Evolutionary conservation across 169 alveolate genomes (phyloP).

Genomic region (Eimeria falciformis): DNA sequence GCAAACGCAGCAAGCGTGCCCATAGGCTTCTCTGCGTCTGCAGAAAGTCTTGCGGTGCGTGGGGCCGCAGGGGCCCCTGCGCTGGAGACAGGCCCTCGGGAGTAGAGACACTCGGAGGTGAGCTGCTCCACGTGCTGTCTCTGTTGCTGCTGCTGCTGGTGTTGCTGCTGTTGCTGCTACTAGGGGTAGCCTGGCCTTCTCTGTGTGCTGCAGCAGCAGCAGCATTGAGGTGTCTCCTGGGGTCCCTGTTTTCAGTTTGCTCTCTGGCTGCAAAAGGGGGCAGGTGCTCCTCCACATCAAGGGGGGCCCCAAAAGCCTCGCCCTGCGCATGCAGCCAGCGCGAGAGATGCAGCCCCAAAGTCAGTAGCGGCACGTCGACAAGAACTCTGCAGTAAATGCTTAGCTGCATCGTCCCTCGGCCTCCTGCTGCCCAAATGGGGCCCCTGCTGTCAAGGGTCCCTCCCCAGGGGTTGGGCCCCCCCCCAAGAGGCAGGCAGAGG

Average conservation of each 20-base stretch:
- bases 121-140: conserved; percentile 24
- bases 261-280: neutral
- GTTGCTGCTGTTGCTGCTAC: conserved; percentile 41
- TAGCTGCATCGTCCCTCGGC: conserved; percentile 30
- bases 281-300: neutral
- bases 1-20: neutral
- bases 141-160: conserved; percentile 58
- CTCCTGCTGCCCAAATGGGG: conserved; percentile 34
- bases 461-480: conserved; percentile 55
- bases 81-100: neutral
- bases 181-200: neutral
- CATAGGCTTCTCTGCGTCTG: neutral
- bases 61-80: neutral
- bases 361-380: conserved; percentile 37
- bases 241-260: no score
- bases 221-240: neutral
- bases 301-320: conserved; percentile 60
- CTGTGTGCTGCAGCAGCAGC: conserved; percentile 14
- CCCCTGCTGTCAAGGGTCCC: conserved; percentile 39
- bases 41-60: neutral
- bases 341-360: conserved; percentile 36
- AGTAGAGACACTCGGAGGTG: conserved; percentile 23
- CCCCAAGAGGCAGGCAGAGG: conserved; percentile 51
- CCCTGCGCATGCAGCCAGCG: conserved; percentile 54
- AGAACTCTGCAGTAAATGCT: conserved; percentile 35